A percentile compares a stretch with the other conserved stretches of the same genome.
Conservation (phyloP, 495 filamentous ascomycete species). For the Podospora appendiculata region DNA sequence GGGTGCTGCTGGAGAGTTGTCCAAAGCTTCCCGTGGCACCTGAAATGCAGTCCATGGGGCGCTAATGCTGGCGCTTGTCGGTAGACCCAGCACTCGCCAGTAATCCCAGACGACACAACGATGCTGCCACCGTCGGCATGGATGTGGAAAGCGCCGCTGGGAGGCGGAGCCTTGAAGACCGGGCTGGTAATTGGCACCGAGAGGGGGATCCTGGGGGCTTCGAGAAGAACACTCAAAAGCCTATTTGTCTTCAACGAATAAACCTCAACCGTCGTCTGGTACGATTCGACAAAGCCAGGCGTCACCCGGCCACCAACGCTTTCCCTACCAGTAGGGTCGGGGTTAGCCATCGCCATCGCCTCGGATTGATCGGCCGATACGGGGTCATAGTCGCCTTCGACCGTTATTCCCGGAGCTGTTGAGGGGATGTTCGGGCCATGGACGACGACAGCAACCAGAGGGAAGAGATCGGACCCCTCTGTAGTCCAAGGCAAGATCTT, state of each 20-base stretch:
- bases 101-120: slow-evolving; percentile 67
- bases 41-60: slow-evolving; percentile 41
- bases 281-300: slow-evolving; percentile 42
- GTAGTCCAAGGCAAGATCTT: slow-evolving; percentile 59
- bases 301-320: slow-evolving; percentile 2
- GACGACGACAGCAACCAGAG: slow-evolving; percentile 66
- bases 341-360: slow-evolving; percentile 20
- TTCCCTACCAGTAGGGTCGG: slow-evolving; percentile 14
- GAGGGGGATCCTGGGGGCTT: slow-evolving; percentile 40
- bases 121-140: slow-evolving; percentile 59
- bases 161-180: slow-evolving; percentile 50
- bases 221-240: slow-evolving; percentile 61
- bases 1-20: slow-evolving; percentile 58
- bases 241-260: slow-evolving; percentile 67
- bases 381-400: slow-evolving; percentile 31
- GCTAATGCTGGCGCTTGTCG: slow-evolving; percentile 25
- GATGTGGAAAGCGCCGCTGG: slow-evolving; percentile 63
- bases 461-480: slow-evolving; percentile 31
- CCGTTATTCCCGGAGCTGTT: slow-evolving; percentile 18
- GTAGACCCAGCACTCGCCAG: slow-evolving; percentile 81
- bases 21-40: slow-evolving; percentile 76
- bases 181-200: slow-evolving; percentile 45
- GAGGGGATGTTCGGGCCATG: slow-evolving; percentile 57
- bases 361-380: slow-evolving; percentile 33
- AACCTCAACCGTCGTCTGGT: slow-evolving; percentile 80